Conservation (phyloP, 2,329 filamentous ascomycete genomes). For the Lecanicillium sp. region DNA sequence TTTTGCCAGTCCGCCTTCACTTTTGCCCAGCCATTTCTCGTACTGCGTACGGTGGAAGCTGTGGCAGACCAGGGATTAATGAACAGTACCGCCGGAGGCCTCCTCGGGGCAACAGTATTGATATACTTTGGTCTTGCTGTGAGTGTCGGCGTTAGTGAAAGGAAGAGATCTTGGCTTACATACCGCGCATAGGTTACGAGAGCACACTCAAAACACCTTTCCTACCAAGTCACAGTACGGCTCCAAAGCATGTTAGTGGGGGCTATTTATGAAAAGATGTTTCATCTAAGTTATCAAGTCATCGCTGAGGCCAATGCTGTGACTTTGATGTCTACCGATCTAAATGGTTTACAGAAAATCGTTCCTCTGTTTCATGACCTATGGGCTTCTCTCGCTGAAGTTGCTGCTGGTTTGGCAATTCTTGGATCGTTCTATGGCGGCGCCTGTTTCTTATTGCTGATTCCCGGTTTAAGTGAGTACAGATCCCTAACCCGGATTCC, state of each 20-base stretch:
- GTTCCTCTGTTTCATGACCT: neutral
- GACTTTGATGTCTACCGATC: neutral
- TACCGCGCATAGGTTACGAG: neutral
- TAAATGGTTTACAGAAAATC: neutral
- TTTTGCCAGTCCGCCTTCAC: neutral
- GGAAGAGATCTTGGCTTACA: too few species aligned
- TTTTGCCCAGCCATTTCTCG: conserved; percentile 1
- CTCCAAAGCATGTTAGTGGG: neutral
- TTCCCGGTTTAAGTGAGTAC: neutral
- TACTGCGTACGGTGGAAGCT: neutral
- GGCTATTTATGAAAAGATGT: conserved; percentile 1
- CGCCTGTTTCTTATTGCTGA: neutral
- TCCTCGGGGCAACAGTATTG: neutral
- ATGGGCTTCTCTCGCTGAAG: neutral
- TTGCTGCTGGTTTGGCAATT: neutral
- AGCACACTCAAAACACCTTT: neutral
- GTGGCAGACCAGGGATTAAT: neutral
- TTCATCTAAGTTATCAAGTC: neutral
- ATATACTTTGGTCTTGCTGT: conserved; percentile 3
- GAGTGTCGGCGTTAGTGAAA: too few species aligned
- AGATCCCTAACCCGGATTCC: too few species aligned
- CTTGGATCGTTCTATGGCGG: neutral
- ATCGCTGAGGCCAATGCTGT: neutral
- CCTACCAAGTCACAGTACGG: neutral
- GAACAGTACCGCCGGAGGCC: neutral